phyloP scores from a whole-genome alignment of 73 alveolate genomes.

The Uronychia setigera region DNA sequence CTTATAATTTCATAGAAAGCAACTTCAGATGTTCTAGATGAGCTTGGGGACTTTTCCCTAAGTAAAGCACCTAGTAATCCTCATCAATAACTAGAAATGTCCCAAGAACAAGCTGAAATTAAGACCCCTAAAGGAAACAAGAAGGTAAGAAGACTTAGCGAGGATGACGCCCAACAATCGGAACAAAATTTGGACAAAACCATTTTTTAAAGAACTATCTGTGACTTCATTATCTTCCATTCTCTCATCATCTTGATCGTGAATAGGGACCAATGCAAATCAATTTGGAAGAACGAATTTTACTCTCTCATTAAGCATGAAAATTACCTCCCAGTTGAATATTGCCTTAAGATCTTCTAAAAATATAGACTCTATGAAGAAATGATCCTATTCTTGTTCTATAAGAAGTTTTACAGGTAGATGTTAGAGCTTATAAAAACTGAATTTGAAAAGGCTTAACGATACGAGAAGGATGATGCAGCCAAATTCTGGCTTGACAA shows the following conservation, averaged over 20 bases:
- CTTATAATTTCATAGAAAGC: no score
- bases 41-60: no score
- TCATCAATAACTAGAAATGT: no score
- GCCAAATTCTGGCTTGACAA: constrained; percentile 12
- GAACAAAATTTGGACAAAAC: not conserved
- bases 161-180: not conserved
- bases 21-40: no score
- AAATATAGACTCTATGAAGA: constrained; percentile 46
- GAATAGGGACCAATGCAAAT: constrained; percentile 6
- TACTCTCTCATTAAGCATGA: constrained; percentile 34
- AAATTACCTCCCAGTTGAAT: constrained; percentile 53
- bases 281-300: constrained; percentile 40
- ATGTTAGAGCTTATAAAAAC: constrained; percentile 1
- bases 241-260: constrained; percentile 42
- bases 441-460: constrained; percentile 25
- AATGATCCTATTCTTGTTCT: constrained; percentile 27
- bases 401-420: constrained; percentile 34
- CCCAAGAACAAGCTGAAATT: no score
- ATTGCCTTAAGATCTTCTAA: constrained; percentile 37
- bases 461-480: constrained; percentile 10
- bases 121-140: not conserved
- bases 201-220: constrained; percentile 5
- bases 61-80: no score
- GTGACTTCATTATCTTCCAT: constrained; percentile 45
- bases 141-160: not conserved